Conservation (phyloP, 2,329 filamentous ascomycete species). For the Sclerotiophoma versabilis region DNA sequence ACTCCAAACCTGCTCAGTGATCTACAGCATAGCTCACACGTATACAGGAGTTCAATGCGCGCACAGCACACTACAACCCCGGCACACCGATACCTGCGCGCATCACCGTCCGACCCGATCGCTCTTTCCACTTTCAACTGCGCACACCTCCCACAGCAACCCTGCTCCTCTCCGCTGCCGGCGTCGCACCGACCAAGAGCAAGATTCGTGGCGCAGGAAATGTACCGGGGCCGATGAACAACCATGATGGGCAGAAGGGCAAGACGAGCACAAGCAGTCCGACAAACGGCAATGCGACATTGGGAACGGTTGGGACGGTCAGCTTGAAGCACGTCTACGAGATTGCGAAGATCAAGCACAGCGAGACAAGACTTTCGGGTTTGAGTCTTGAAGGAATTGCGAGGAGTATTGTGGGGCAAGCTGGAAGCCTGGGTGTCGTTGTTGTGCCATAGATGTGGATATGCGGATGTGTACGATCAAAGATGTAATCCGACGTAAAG, state of each 20-base stretch:
- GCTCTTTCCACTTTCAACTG: constrained; percentile 90
- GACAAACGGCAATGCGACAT: constrained; percentile 65
- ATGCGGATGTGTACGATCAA: not conserved
- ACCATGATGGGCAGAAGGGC: constrained; percentile 49
- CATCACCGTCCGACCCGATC: constrained; percentile 90
- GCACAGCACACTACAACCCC: constrained; percentile 80
- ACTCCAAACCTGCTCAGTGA: not conserved
- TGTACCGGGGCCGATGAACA: constrained; percentile 54
- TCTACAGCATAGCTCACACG: not conserved
- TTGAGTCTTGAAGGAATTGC: constrained; percentile 85
- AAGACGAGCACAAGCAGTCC: constrained; percentile 41
- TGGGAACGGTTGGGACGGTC: constrained; percentile 81
- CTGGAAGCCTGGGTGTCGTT: constrained; percentile 58
- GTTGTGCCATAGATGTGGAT: constrained; percentile 52
- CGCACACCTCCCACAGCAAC: constrained; percentile 95
- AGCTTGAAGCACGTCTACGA: constrained; percentile 97
- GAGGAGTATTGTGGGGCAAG: constrained; percentile 70
- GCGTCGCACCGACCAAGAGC: constrained; percentile 76
- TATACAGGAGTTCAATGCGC: constrained; percentile 89
- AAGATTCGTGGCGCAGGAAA: constrained; percentile 74
- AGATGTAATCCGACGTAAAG: not conserved
- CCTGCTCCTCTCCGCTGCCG: constrained; percentile 83
- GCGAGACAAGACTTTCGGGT: constrained; percentile 59
- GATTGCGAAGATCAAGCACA: constrained; percentile 92
- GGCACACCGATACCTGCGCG: constrained; percentile 90